phyloP scores from a whole-genome alignment of 2,329 filamentous ascomycete genomes.

The Arthrocladium fulminans region DNA sequence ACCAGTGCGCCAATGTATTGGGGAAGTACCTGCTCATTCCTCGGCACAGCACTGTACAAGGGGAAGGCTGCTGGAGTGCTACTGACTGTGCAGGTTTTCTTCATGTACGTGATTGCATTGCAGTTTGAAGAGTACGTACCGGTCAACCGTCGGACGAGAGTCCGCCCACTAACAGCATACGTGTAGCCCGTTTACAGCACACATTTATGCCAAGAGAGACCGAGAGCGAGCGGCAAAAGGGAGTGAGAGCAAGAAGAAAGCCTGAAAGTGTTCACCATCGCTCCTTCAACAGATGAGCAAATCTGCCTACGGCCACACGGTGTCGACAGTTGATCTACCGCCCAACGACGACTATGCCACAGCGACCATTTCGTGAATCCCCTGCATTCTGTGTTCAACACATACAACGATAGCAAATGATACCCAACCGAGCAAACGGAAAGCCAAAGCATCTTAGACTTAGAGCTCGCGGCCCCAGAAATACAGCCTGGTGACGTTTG shows the following conservation, averaged over 20 bases:
- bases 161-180: background rate
- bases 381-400: background rate
- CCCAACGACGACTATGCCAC: background rate
- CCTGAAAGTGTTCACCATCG: constrained; percentile 26
- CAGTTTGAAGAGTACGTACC: constrained; percentile 65
- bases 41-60: constrained; percentile 74
- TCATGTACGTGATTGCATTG: constrained; percentile 73
- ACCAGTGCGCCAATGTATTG: constrained; percentile 93
- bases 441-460: too few species aligned
- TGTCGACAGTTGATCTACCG: background rate
- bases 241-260: constrained; percentile 32
- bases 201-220: constrained; percentile 78
- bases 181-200: constrained; percentile 76
- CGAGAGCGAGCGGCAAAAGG: constrained; percentile 15
- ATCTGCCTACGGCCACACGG: background rate
- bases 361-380: too few species aligned
- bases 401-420: background rate
- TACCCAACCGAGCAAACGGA: too few species aligned
- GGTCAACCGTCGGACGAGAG: background rate
- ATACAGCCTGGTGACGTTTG: too few species aligned
- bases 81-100: constrained; percentile 63
- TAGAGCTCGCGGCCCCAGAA: too few species aligned
- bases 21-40: constrained; percentile 83
- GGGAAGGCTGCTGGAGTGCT: constrained; percentile 80
- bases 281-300: background rate